Base-by-base conservation (phyloP, 2,329 filamentous ascomycete species). In the Paradendryphiella salina region DNA sequence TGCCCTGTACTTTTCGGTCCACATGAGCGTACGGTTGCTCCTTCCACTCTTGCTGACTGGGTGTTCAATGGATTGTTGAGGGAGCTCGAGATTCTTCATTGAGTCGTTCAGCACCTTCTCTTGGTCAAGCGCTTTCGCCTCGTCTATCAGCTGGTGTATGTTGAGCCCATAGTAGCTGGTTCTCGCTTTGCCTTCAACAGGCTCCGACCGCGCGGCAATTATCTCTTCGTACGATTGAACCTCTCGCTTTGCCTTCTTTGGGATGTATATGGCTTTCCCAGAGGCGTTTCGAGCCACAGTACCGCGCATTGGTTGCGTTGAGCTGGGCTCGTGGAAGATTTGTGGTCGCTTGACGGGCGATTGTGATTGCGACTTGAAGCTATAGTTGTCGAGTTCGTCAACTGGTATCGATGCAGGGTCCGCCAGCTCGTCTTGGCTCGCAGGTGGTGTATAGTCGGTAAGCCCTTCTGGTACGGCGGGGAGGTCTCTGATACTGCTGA, bases 1-100 rank as follows among this genome's bases (percentile, higher is more conserved):
- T 21, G 94, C 94, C 29, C 94, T 86, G 69, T 99, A 99, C 71
- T 99, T 99, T 70, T 99, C 94, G 0, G 93, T 96, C 94, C 94
- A 99, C 68, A 99, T 78, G 26, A 90, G 72, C 0, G 84, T 81
- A 56, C 65, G 71, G 15, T 55, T 66, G 13, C 57, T 62, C 54
- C 73, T 76, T 6, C 56, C 60, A 28, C 20, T 40, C 26, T 63
- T 67, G 13, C 48, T 32, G 6, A 42, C 31, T 8, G 62, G 46
- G 3, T 69, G 59, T 56, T 81, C 79, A 4, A 77, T 61, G 0
- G 77, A 75, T 39, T 28, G 67, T 62, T 60, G 57, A 13, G 69
- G 65, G 10, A 62, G 50, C 6, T 73, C 61, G 1, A 60, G 43
- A 9, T 70, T 43, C 1, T 42, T 40, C 32, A 65, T 38, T 17